Evolutionary conservation across 31 red algal species (phyloP), one percentile per base, ranked within the genome.

Genomic region (Endocladia muricata): DNA sequence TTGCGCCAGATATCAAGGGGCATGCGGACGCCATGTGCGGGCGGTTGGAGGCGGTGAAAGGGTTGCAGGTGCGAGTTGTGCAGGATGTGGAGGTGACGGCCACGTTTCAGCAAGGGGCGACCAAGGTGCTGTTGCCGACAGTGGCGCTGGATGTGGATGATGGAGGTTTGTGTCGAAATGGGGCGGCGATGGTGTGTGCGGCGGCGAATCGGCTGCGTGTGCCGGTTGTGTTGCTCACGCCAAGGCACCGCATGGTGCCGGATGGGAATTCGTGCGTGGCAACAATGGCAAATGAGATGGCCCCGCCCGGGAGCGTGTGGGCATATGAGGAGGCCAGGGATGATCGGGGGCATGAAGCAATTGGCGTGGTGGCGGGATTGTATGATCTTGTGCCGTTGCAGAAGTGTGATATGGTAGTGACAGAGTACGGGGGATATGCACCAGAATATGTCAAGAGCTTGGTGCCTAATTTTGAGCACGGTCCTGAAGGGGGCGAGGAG

Each of bases 361-460:
- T 88, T 41, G 51, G 44, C 21, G 47, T 88, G 1, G 63, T 72
- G 25, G 74, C 73, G 1, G 43, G 67, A 2, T 39, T 63, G 62
- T 87, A 78, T 69, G 83, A 87, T 47, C 21, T 75, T 2, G 65
- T 87, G 49, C 39, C 59, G 36, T 47, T 87, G 44, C 83, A 87
- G 55, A 56, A 58, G 37, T 75, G 72, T 52, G 59, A 75, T 19
- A 78, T 73, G 13, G 28, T 87, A 1, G 71, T 87, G 4, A 78
- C 83, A 11, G 83, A 87, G 39, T 68, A 43, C 36, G 83, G 83
- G 2, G 73, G 73, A n/a, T 87, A 77, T 60, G 73, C 83, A 3
- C 23, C 73, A 31, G 83, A 87, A 7, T 87, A 77, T 73, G 34
- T 78, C 15, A 78, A 71, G 62, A 62, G 38, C 34, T 58, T 87